Conservation (phyloP, 208 protist species). For the Leishmania martiniquensis region DNA sequence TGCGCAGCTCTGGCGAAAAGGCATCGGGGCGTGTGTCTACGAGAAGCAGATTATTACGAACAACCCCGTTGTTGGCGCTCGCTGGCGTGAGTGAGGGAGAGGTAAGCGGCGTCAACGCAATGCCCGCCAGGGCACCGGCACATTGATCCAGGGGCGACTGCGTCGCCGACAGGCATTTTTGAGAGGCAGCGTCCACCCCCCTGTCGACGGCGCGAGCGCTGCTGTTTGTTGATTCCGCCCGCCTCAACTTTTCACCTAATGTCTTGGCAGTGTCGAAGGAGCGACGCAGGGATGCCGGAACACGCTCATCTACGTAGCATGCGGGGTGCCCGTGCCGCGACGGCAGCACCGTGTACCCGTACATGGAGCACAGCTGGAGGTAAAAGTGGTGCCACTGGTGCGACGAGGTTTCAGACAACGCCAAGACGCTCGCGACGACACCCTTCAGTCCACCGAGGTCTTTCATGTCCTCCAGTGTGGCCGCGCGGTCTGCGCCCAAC, state of each 20-base stretch:
- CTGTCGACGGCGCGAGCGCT: slow-evolving; percentile 6
- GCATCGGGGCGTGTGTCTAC: slow-evolving; percentile 49
- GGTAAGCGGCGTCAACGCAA: background rate
- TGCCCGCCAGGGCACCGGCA: background rate
- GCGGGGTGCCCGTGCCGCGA: slow-evolving; percentile 4
- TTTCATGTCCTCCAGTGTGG: slow-evolving; percentile 28
- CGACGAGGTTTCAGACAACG: slow-evolving; percentile 33
- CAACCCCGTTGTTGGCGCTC: background rate
- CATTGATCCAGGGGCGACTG: background rate
- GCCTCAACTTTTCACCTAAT: background rate
- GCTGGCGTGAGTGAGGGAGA: background rate
- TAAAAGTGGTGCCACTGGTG: slow-evolving; percentile 68
- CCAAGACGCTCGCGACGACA: slow-evolving; percentile 50
- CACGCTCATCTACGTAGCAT: slow-evolving; percentile 39
- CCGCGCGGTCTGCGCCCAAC: slow-evolving; percentile 22
- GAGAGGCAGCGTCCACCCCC: slow-evolving; percentile 3
- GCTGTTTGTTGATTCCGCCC: background rate
- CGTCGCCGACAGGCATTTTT: background rate
- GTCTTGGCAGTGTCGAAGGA: background rate
- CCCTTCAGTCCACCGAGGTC: slow-evolving; percentile 40
- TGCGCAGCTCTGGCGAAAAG: slow-evolving; percentile 76
- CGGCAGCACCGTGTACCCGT: slow-evolving; percentile 58
- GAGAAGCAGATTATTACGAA: slow-evolving; percentile 30
- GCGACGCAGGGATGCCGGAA: slow-evolving; percentile 12
- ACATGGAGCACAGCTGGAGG: slow-evolving; percentile 48